phyloP scores from a whole-genome alignment of 176 grass and related monocot species.

The Guadua angustifolia region DNA sequence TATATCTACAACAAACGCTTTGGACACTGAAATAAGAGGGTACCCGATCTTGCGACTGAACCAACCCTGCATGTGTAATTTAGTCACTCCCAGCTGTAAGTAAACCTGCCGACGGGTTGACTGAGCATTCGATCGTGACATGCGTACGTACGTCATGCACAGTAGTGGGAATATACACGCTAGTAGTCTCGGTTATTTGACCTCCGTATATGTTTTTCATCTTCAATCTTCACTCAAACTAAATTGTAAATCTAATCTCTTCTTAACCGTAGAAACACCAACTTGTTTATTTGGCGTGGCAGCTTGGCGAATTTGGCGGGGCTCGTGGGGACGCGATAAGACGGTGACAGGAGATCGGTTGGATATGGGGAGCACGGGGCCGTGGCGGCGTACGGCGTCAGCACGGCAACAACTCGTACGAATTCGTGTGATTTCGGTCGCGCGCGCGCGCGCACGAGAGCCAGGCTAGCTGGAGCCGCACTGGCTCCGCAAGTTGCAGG shows the following conservation, averaged over 20 bases:
- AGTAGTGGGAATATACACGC: conserved; percentile 36
- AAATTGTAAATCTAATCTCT: too few relatives aligned
- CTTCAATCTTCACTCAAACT: too few relatives aligned
- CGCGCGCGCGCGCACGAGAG: background rate
- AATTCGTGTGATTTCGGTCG: conserved; percentile 27
- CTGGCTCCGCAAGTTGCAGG: conserved; percentile 35
- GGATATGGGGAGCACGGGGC: background rate
- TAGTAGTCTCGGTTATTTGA: too few relatives aligned
- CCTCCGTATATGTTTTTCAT: too few relatives aligned
- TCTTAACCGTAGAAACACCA: too few relatives aligned
- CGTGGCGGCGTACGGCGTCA: conserved; percentile 47
- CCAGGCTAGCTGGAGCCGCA: conserved; percentile 71
- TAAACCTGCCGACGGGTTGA: conserved; percentile 35
- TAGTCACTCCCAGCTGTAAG: background rate
- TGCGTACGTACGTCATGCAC: background rate
- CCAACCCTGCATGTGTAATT: background rate
- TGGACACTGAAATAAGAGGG: background rate
- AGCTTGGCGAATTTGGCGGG: conserved; percentile 54
- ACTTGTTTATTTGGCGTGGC: conserved; percentile 42
- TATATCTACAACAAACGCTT: background rate
- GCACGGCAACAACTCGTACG: conserved; percentile 43
- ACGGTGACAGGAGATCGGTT: conserved; percentile 30
- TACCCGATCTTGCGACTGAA: background rate
- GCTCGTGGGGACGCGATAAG: background rate
- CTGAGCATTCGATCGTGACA: background rate